A percentile compares a stretch with the other conserved stretches of the same genome.
Conservation (phyloP, 2,329 filamentous ascomycete species). For the Paracamarosporium sp. region DNA sequence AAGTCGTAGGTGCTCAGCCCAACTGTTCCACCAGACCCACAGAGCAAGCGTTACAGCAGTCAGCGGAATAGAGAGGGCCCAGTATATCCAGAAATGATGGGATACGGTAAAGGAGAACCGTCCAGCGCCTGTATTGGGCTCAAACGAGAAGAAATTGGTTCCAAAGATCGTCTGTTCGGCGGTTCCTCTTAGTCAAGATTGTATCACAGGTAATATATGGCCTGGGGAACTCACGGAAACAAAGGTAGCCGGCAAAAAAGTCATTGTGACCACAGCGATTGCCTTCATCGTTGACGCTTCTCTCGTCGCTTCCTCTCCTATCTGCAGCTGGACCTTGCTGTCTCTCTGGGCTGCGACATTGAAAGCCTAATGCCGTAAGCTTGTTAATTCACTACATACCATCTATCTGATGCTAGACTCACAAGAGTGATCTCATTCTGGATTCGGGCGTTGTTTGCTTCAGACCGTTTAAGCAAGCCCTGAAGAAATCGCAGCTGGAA, state of each 20-base stretch:
- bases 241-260: constrained; percentile 31
- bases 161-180: no score
- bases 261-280: constrained; percentile 29
- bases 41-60: no score
- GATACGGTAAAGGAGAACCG: no score
- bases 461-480: constrained; percentile 13
- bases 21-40: no score
- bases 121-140: no score
- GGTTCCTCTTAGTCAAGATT: no score
- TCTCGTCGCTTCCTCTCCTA: constrained; percentile 25
- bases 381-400: not conserved
- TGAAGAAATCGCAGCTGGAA: constrained; percentile 20
- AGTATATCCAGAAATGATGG: no score
- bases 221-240: constrained; percentile 18
- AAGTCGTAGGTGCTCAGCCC: no score
- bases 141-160: no score
- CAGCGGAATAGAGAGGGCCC: no score
- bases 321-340: constrained; percentile 22
- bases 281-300: constrained; percentile 28
- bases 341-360: constrained; percentile 22
- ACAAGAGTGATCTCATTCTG: constrained; percentile 27
- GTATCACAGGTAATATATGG: no score
- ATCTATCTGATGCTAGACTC: constrained; percentile 6
- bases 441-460: constrained; percentile 21
- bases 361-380: constrained; percentile 20